Evolutionary conservation across 176 grass and related monocot species (phyloP).

Genomic region (Aegilops longissima): DNA sequence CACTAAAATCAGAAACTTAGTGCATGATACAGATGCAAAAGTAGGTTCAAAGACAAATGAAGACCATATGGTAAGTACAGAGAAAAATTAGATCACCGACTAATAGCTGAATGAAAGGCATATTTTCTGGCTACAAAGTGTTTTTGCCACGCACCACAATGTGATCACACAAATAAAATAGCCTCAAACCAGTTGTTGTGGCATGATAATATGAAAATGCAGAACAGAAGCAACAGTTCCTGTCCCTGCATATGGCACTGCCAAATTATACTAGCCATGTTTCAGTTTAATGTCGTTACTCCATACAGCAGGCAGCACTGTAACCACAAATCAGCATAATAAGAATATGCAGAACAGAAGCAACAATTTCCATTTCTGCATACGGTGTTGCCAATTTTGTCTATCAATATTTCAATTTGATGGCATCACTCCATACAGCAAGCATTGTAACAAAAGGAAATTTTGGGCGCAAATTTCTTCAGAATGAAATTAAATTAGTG

Average conservation of each 20-base stretch:
- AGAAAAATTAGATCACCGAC: not conserved
- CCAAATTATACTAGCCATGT: not conserved
- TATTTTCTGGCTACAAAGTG: not conserved
- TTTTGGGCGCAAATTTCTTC: not conserved
- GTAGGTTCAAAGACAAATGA: not conserved
- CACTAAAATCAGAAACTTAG: not conserved
- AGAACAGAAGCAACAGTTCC: conserved; percentile 1
- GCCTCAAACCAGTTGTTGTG: not conserved
- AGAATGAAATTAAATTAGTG: too few relatives aligned
- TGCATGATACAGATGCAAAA: not conserved
- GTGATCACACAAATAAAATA: not conserved
- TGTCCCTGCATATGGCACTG: not conserved
- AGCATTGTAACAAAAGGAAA: not conserved
- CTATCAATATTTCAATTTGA: not conserved
- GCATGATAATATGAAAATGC: not conserved
- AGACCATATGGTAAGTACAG: not conserved
- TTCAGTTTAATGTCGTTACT: not conserved
- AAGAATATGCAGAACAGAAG: not conserved
- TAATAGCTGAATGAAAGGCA: not conserved
- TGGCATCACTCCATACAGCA: not conserved
- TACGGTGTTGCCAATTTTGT: not conserved
- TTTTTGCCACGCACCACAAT: not conserved
- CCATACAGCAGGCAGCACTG: not conserved
- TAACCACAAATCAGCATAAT: not conserved
- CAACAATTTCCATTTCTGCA: not conserved